Evolutionary conservation across 345 rosid species (phyloP), one percentile per base, ranked within the genome.

Genomic region (Lepidium didymum): DNA sequence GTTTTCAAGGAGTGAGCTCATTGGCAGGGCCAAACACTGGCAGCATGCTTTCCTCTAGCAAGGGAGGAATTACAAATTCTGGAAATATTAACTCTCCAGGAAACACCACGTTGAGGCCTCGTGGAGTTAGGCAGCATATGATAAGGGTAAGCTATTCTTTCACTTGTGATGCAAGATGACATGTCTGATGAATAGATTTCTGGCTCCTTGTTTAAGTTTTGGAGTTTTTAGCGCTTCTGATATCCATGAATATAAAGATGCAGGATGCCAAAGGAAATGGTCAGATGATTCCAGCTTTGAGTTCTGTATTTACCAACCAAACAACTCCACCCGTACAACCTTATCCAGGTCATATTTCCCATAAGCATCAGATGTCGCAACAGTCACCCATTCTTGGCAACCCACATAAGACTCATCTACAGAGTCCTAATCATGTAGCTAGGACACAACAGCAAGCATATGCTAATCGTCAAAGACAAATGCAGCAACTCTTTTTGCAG

Each of bases 341-440:
- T 12, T 87, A 86, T 74, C 76, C 85, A 33, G 90, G 81, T 61
- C 97, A 91, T 83, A 71, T 86, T 56, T 84, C 87, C 82, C 87
- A 76, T 67, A 86, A 71, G 62, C 96, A 82, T 62, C 97, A 86
- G 72, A 57, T 77, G 62, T 67, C 87, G 63, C 88, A 83, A 52
- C 94, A 81, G 56, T 83, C 84, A 40, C 73, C 82, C 70, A 77
- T 79, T 31, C 66, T 70, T 42, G 75, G 75, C 74, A 82, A 77
- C 50, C 78, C 89, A 62, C 91, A 78, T 70, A 84, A 81, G 67
- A 64, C 83, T 72, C 85, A 87, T 73, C 80, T 87, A 78, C 95
- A 77, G 68, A 84, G 79, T 21, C 64, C 85, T 43, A 88, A 67
- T 69, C 90, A 84, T 69, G 62, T 80, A 43, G 11, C 87, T 37